Percentiles rank a stretch among this genome's conserved stretches.
Evolutionary conservation across 257 asterid species (phyloP).

Genomic region (Solanum neorickii): DNA sequence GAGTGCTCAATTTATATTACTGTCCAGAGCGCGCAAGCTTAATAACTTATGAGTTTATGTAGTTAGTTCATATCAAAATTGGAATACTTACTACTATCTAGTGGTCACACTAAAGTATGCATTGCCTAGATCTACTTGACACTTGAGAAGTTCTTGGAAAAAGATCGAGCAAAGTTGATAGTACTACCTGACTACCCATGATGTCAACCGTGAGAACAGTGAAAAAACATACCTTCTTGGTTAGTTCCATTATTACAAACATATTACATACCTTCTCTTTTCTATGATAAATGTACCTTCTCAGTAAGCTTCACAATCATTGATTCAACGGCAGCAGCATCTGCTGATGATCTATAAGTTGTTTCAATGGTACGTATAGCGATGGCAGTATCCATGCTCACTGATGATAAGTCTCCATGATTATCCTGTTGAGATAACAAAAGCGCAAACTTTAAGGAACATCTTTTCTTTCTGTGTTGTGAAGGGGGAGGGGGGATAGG

Average conservation of each 20-base stretch:
- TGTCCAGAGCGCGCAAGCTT: neutral
- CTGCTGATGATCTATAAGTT: slow-evolving; percentile 80
- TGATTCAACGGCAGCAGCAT: slow-evolving; percentile 89
- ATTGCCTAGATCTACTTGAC: neutral
- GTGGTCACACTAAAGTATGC: neutral
- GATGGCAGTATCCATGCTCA: slow-evolving; percentile 98
- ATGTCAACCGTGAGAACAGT: neutral
- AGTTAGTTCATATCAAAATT: neutral
- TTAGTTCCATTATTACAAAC: slow-evolving; percentile 44
- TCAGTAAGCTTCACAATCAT: slow-evolving; percentile 72
- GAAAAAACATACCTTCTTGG: slow-evolving; percentile 51
- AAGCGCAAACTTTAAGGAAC: neutral
- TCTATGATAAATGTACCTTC: slow-evolving; percentile 37
- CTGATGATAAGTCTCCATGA: slow-evolving; percentile 87
- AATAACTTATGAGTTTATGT: neutral
- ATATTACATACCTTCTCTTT: neutral
- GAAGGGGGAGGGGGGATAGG: neutral
- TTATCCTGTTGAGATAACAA: slow-evolving; percentile 56
- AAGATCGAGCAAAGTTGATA: neutral
- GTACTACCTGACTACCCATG: neutral
- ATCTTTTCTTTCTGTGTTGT: neutral
- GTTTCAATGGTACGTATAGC: slow-evolving; percentile 98
- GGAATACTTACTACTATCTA: neutral
- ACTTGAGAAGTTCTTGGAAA: neutral
- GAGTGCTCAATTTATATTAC: neutral